These are phyloP conservation scores for Aspergillus amoenus DNA, from an alignment of 2,329 filamentous ascomycete species.

Conservation along the genomic window DNA sequence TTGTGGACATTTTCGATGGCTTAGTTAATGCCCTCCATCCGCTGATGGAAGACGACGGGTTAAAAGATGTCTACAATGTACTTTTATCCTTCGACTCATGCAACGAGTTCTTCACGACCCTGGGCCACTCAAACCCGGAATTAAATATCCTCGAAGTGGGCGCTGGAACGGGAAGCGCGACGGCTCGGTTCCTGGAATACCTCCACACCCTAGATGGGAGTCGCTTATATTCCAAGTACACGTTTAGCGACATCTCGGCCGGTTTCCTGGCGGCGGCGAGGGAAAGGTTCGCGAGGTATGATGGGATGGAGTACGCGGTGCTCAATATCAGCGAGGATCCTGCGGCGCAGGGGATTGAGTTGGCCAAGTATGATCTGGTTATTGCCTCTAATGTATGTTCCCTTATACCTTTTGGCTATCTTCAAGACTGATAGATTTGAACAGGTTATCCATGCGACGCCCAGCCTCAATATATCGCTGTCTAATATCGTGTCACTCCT, in stretches of 20 bases:
- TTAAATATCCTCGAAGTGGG: conserved; percentile 11
- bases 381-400: conserved; percentile 14
- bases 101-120: not conserved
- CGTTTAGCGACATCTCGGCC: conserved; percentile 33
- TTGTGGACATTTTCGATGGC: not conserved
- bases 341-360: conserved; percentile 28
- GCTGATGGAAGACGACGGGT: not conserved
- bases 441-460: conserved; percentile 34
- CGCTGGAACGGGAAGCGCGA: conserved; percentile 8
- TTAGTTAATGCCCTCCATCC: not conserved
- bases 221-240: conserved; percentile 19
- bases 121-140: conserved; percentile 10
- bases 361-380: conserved; percentile 33
- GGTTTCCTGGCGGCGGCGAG: conserved; percentile 30
- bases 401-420: not conserved
- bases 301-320: conserved; percentile 28
- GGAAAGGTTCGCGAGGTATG: conserved; percentile 22
- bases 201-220: not conserved
- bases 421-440: not conserved
- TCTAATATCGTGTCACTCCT: not conserved
- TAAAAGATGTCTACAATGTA: not conserved
- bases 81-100: not conserved
- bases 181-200: not conserved
- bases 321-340: conserved; percentile 32
- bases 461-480: conserved; percentile 3